Conservation (phyloP, 345 rosid species). For the Clarkia xantiana region DNA sequence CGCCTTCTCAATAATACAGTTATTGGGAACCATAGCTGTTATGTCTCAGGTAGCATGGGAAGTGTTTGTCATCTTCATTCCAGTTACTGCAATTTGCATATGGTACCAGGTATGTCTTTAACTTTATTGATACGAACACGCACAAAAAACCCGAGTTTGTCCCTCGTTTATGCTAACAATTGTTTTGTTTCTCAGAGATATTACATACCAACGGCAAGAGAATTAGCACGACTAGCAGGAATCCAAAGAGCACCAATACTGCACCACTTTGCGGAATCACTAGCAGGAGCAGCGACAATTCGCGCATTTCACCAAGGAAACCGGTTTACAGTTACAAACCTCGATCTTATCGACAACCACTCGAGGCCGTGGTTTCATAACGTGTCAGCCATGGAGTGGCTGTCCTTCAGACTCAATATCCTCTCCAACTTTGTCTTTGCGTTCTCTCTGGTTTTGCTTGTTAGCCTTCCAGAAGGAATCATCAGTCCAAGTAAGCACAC, state of each 20-base stretch:
- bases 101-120: conserved; percentile 69
- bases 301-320: conserved; percentile 69
- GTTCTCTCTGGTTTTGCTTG: conserved; percentile 70
- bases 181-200: conserved; percentile 35
- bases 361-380: conserved; percentile 93
- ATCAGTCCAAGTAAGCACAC: conserved; percentile 75
- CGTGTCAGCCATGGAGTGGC: conserved; percentile 90
- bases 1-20: conserved; percentile 72
- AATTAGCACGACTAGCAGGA: conserved; percentile 69
- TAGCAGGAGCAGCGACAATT: conserved; percentile 78
- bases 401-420: conserved; percentile 71
- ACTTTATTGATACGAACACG: background rate
- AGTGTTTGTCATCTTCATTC: conserved; percentile 89
- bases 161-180: too few species aligned
- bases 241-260: conserved; percentile 84
- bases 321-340: conserved; percentile 54
- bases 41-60: conserved; percentile 97
- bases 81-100: conserved; percentile 84
- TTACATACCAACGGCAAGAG: conserved; percentile 92
- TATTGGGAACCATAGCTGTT: conserved; percentile 67
- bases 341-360: conserved; percentile 51
- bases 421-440: conserved; percentile 87
- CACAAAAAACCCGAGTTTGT: too few species aligned
- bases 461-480: conserved; percentile 82
- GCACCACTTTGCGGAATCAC: conserved; percentile 89